These are phyloP conservation scores for Aethionema arabicum DNA, from an alignment of 345 rosid genomes.

Conservation along the genomic window DNA sequence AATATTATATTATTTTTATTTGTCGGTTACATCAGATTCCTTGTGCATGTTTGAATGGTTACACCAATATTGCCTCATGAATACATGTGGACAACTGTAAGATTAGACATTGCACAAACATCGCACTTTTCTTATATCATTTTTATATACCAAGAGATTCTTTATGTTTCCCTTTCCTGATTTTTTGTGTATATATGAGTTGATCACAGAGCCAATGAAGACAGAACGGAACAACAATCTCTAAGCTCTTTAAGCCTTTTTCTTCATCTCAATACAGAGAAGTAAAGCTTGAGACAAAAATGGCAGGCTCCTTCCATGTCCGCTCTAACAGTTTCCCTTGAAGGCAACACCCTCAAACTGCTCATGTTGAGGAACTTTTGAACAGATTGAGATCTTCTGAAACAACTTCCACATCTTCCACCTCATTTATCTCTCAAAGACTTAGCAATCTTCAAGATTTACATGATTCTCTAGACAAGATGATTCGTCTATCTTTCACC, in stretches of 20 bases:
- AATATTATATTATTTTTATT: too few relatives aligned
- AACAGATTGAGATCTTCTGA: conserved; percentile 30
- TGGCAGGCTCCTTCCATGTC: conserved; percentile 36
- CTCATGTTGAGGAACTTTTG: conserved; percentile 32
- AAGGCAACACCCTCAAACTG: conserved; percentile 34
- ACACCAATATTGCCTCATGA: too few relatives aligned
- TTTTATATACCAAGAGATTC: not conserved
- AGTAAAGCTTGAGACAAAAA: conserved; percentile 10
- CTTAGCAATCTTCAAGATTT: conserved; percentile 33
- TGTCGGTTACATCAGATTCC: too few relatives aligned
- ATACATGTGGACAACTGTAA: too few relatives aligned
- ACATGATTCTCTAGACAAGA: conserved; percentile 22
- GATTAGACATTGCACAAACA: not conserved
- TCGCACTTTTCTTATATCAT: not conserved
- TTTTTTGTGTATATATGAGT: not conserved
- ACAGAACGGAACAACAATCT: not conserved
- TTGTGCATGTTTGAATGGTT: too few relatives aligned
- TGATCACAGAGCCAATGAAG: not conserved
- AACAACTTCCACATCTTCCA: conserved; percentile 23
- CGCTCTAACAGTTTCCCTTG: conserved; percentile 47
- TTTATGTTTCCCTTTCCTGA: not conserved
- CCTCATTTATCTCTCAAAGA: conserved; percentile 11
- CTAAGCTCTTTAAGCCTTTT: not conserved
- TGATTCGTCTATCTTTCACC: conserved; percentile 29
- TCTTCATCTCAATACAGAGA: not conserved